phyloP scores from a whole-genome alignment of 1,139 yeast genomes.

The Pichia sp. region DNA sequence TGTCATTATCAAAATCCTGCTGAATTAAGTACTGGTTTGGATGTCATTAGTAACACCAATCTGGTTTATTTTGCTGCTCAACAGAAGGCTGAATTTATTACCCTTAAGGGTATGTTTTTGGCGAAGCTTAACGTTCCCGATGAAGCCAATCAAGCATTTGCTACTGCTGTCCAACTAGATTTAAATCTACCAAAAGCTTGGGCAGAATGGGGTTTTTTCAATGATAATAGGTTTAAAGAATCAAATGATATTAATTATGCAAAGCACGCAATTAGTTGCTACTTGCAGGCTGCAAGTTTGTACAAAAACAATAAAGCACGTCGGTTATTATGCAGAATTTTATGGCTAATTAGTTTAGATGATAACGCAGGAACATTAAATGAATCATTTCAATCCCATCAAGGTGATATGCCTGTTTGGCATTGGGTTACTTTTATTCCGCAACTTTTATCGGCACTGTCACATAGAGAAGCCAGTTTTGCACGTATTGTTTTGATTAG shows the following conservation, averaged over 20 bases:
- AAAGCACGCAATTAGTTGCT: conserved; percentile 90
- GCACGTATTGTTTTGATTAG: conserved; percentile 83
- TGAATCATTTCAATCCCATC: conserved; percentile 82
- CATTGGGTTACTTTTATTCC: conserved; percentile 98
- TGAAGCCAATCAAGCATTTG: conserved; percentile 96
- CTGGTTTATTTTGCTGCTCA: conserved; percentile 93
- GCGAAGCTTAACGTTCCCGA: conserved; percentile 85
- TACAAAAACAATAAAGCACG: conserved; percentile 91
- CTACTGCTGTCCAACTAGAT: conserved; percentile 95
- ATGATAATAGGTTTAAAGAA: conserved; percentile 82
- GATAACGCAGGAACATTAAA: conserved; percentile 77
- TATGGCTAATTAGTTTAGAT: conserved; percentile 92
- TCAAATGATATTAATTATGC: conserved; percentile 79
- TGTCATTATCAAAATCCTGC: conserved; percentile 88
- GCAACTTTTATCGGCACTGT: conserved; percentile 79
- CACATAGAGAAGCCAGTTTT: conserved; percentile 84
- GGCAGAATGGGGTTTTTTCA: conserved; percentile 99
- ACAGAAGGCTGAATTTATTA: conserved; percentile 96
- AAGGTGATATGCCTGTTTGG: conserved; percentile 98
- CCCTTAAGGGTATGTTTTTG: conserved; percentile 95
- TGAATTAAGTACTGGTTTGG: conserved; percentile 89
- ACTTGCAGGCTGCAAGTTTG: conserved; percentile 93
- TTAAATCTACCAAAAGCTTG: conserved; percentile 93
- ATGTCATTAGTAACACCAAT: conserved; percentile 94
- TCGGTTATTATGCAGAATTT: conserved; percentile 76